Evolutionary conservation across 2,329 filamentous ascomycete genomes (phyloP).

Genomic region (Ceratocystis ficicola): DNA sequence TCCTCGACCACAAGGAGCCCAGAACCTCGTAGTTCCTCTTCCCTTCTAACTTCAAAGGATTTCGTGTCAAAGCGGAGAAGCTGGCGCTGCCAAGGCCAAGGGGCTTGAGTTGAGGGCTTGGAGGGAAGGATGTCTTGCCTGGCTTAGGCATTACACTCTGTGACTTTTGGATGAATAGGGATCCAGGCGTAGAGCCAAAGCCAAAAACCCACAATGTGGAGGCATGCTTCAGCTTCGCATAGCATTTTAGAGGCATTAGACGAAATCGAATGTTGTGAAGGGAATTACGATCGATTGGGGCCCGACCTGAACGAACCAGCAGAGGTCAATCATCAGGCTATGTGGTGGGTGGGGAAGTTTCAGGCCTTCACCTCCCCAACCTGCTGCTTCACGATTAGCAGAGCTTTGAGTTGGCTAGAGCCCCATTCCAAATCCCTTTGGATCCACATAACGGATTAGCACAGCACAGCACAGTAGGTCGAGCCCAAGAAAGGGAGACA

Average conservation of each 20-base stretch:
- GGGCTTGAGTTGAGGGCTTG: conserved; percentile 1
- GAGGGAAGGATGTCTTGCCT: too few relatives aligned
- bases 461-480: too few relatives aligned
- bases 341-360: background rate
- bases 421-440: too few relatives aligned
- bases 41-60: background rate
- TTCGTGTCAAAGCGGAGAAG: conserved; percentile 2
- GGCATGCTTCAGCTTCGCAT: too few relatives aligned
- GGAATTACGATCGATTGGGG: background rate
- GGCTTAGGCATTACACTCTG: too few relatives aligned
- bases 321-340: background rate
- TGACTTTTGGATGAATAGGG: background rate
- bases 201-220: too few relatives aligned
- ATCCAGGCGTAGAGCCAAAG: background rate
- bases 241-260: too few relatives aligned
- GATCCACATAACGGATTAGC: too few relatives aligned
- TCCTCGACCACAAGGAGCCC: too few relatives aligned
- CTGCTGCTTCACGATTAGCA: background rate
- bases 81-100: background rate
- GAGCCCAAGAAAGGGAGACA: too few relatives aligned
- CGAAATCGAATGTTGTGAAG: too few relatives aligned
- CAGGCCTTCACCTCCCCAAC: background rate
- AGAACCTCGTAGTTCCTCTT: background rate
- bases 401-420: too few relatives aligned
- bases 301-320: background rate